Conservation (phyloP, 2,329 filamentous ascomycete species). For the Trichoderma afroharzianum region DNA sequence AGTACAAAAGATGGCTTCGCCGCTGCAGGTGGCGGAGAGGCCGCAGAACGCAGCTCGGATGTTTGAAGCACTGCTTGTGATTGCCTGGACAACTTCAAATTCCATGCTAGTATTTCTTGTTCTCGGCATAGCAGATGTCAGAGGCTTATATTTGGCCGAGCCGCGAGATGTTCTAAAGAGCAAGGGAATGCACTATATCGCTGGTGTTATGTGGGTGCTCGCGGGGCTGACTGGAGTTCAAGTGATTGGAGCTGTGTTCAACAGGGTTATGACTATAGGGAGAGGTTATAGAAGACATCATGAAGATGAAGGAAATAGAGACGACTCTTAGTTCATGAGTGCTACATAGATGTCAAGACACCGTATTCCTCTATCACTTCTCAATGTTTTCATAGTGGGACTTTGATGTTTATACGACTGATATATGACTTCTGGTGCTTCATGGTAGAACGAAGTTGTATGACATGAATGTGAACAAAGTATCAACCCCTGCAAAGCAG, state of each 20-base stretch:
- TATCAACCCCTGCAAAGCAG: too few species aligned
- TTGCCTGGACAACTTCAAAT: neutral
- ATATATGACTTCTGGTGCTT: neutral
- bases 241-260: neutral
- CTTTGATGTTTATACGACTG: slow-evolving; percentile 30
- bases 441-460: too few species aligned
- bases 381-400: slow-evolving; percentile 6
- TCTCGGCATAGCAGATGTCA: neutral
- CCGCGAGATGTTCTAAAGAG: neutral
- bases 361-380: neutral
- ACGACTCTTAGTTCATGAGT: neutral
- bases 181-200: neutral
- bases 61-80: neutral
- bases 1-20: neutral
- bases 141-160: neutral
- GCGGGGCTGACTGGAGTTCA: neutral
- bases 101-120: neutral
- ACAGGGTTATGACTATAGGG: neutral
- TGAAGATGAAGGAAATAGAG: neutral
- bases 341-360: neutral
- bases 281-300: neutral
- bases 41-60: neutral
- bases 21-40: neutral
- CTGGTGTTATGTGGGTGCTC: neutral
- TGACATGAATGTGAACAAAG: too few species aligned